Evolutionary conservation across 202 grass and related monocot species (phyloP).

Genomic region (Brachypodium distachyon): DNA sequence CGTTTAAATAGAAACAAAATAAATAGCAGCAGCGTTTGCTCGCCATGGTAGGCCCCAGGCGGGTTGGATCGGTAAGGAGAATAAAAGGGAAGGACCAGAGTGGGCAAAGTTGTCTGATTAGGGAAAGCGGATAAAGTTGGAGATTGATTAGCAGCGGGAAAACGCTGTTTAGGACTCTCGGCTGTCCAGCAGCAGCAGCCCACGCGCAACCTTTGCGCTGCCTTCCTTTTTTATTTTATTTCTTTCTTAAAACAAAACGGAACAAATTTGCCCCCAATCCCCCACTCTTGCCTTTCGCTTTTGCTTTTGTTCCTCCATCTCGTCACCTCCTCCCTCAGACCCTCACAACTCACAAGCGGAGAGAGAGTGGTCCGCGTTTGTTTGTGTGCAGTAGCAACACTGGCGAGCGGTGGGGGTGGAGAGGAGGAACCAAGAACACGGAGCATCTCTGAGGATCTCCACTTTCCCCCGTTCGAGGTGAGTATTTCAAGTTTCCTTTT

Average conservation of each 20-base stretch:
- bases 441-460: slow-evolving; percentile 25
- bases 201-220: slow-evolving; percentile 2
- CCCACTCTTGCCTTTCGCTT: slow-evolving; percentile 21
- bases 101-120: slow-evolving; percentile 8
- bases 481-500: background rate
- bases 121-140: slow-evolving; percentile 1
- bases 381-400: no score
- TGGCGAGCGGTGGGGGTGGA: background rate
- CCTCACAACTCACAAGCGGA: slow-evolving; percentile 19
- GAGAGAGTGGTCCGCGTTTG: no score
- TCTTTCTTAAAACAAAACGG: background rate
- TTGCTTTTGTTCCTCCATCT: slow-evolving; percentile 3
- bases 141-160: slow-evolving; percentile 24
- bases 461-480: slow-evolving; percentile 29
- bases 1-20: no score
- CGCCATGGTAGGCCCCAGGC: no score
- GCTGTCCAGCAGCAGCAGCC: no score
- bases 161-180: background rate
- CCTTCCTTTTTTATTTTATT: background rate
- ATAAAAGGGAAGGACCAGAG: background rate
- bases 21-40: no score
- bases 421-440: slow-evolving; percentile 13
- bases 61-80: background rate
- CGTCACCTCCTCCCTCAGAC: background rate
- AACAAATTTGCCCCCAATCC: slow-evolving; percentile 6